Base-by-base conservation (phyloP, 495 filamentous ascomycete genomes). In the Pyrenopolyporus hunteri region DNA sequence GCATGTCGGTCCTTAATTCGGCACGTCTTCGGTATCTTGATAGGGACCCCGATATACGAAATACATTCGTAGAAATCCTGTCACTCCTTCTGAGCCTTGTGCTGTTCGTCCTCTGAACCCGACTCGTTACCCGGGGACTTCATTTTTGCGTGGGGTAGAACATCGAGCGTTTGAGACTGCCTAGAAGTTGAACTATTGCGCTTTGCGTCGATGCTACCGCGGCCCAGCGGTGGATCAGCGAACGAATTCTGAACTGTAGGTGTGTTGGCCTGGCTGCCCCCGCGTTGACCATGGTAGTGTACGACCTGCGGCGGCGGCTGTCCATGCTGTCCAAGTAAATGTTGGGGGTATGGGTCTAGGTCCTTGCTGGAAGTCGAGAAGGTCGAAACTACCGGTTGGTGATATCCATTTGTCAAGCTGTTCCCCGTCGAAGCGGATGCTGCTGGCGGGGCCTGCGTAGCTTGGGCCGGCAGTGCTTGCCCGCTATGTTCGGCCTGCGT, bases 351-450 rank as follows among this genome's bases (percentile, higher is more conserved):
- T 3, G 85, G 88, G 55, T 89, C 81, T 3, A 90, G 76, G 66
- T 91, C 88, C 64, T 87, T 87, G 63, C 85, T 88, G 22, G 85
- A 89, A 9, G 88, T 91, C 8, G 88, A 89, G 63, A 90, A 91
- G 9, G 85, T 89, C 23, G 86, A 88, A 31, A 90, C 82, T 28
- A 89, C 73, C 0, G 88, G 87, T 58, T 87, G 85, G 48, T 83
- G 84, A 59, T 87, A 84, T 11, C 80, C 81, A 59, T 83, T 83
- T 33, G 72, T 75, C 44, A 73, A 73, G 45, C 76, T 80, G 53
- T 71, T 78, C 4, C 70, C 66, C 4, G 74, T 70, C 35, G 81
- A 74, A 3, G 70, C 69, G 48, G 80, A 78, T 6, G 74, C 74
- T 53, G 75, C 72, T 17, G 64, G 66, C 4, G 63, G 16, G n/a